Conservation (phyloP, 2,329 filamentous ascomycete genomes). For the Aspergillus flavus region DNA sequence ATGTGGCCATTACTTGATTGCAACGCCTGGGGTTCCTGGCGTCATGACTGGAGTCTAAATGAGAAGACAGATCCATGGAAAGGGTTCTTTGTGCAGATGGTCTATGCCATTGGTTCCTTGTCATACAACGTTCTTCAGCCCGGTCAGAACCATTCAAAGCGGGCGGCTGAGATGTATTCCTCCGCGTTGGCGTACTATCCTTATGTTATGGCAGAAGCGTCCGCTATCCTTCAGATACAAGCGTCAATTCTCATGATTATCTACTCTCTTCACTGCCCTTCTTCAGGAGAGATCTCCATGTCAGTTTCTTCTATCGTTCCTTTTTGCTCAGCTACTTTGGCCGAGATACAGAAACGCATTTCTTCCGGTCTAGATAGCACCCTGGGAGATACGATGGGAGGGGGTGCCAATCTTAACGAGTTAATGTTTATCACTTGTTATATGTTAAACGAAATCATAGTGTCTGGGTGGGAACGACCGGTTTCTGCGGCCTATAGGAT, state of each 20-base stretch:
- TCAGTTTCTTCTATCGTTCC: conserved; percentile 30
- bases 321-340: conserved; percentile 30
- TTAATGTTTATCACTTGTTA: conserved; percentile 33
- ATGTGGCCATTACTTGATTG: conserved; percentile 32
- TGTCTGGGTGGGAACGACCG: conserved; percentile 31
- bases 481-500: conserved; percentile 28
- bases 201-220: conserved; percentile 27
- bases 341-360: conserved; percentile 26
- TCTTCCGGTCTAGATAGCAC: not conserved
- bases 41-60: conserved; percentile 15
- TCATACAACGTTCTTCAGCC: conserved; percentile 27
- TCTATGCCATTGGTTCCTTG: conserved; percentile 31
- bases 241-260: conserved; percentile 31
- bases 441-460: conserved; percentile 32
- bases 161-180: conserved; percentile 26
- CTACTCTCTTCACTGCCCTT: conserved; percentile 31
- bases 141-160: conserved; percentile 22
- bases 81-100: conserved; percentile 29
- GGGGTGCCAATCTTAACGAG: conserved; percentile 23
- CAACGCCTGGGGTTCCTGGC: conserved; percentile 26
- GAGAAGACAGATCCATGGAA: conserved; percentile 25
- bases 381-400: conserved; percentile 1
- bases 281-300: conserved; percentile 28
- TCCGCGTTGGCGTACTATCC: conserved; percentile 31
- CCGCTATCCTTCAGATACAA: conserved; percentile 31